Percentiles rank a stretch among this genome's conserved stretches.
These are phyloP conservation scores for Epithele typhae DNA, from an alignment of 768 basidiomycete species.

Conservation along the genomic window DNA sequence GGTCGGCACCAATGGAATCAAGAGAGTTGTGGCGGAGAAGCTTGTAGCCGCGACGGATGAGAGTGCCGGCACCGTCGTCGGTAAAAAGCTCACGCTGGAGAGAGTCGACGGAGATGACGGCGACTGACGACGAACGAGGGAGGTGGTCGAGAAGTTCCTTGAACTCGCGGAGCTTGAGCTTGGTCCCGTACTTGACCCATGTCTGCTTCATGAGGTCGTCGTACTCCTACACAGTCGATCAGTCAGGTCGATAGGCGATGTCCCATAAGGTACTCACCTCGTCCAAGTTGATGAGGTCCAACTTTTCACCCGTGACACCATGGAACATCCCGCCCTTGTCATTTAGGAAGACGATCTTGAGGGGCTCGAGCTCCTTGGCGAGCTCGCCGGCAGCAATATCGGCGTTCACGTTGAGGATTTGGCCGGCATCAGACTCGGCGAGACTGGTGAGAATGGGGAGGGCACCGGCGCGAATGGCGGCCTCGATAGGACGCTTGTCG, in stretches of 20 bases:
- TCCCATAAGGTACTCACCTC: conserved; percentile 50
- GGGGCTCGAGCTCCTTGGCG: conserved; percentile 94
- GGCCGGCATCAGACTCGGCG: conserved; percentile 94
- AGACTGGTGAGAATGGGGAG: conserved; percentile 93
- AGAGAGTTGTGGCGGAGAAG: conserved; percentile 85
- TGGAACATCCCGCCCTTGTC: conserved; percentile 99
- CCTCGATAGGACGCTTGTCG: conserved; percentile 96
- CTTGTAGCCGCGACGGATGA: conserved; percentile 97
- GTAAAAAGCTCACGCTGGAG: conserved; percentile 99
- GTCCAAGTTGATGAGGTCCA: conserved; percentile 95
- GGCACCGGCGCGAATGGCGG: conserved; percentile 92
- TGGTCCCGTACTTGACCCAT: conserved; percentile 99
- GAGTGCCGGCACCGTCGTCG: conserved; percentile 94
- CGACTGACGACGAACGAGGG: conserved; percentile 96
- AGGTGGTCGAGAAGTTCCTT: conserved; percentile 98
- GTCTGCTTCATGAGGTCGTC: conserved; percentile 94
- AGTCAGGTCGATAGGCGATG: background rate
- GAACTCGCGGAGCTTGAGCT: conserved; percentile 98
- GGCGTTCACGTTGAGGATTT: conserved; percentile 98
- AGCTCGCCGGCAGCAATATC: conserved; percentile 98
- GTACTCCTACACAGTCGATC: conserved; percentile 65
- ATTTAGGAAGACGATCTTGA: conserved; percentile 98
- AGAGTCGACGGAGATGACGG: conserved; percentile 89
- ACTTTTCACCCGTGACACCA: conserved; percentile 93
- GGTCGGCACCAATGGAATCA: conserved; percentile 85